Evolutionary conservation across 257 asterid genomes (phyloP), one percentile per base, ranked within the genome.

Genomic region (Cruciata laevipes): DNA sequence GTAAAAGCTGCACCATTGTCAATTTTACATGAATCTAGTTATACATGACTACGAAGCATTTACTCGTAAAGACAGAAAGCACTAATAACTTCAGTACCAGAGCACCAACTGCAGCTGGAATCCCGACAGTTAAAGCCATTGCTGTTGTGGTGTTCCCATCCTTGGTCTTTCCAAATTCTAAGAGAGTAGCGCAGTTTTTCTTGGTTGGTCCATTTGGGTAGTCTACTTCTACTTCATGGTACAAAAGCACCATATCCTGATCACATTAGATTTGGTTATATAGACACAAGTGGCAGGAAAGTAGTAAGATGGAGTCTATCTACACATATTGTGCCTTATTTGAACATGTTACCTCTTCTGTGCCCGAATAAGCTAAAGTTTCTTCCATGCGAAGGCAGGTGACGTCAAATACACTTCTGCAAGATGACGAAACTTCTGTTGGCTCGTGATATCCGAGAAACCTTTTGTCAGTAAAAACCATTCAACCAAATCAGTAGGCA

Each of bases 81-180:
- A 33, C 52, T 67, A 64, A 72, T 25, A 24, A 72, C 72, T n/a
- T 61, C 68, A 71, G 6, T 86, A 91, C 98, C 90, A 93, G 79
- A 65, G 97, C 98, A 71, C 95, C 98, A 70, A 85, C 90, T 80
- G 97, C 98, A 27, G 85, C 95, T 37, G 97, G 97, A 72, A 93
- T 88, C 72, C 97, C 99, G 20, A 90, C 99, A 18, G 97, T 90
- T 38, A 88, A 82, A 65, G 99, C 90, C 97, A 93, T 93, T 31
- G 99, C 96, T 0, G 89, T 84, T 72, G 84, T 81, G 7, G 83
- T 52, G 31, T 79, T 87, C 63, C 70, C 89, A 17, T 79, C 80
- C 20, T 70, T 79, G 12, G 68, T 83, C 70, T 83, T 93, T 9
- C 98, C 97, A 3, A 85, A 81, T 80, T 85, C 98, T 69, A 93